phyloP scores from a whole-genome alignment of 2,329 filamentous ascomycete genomes.

The Aspergillus arachidicola region DNA sequence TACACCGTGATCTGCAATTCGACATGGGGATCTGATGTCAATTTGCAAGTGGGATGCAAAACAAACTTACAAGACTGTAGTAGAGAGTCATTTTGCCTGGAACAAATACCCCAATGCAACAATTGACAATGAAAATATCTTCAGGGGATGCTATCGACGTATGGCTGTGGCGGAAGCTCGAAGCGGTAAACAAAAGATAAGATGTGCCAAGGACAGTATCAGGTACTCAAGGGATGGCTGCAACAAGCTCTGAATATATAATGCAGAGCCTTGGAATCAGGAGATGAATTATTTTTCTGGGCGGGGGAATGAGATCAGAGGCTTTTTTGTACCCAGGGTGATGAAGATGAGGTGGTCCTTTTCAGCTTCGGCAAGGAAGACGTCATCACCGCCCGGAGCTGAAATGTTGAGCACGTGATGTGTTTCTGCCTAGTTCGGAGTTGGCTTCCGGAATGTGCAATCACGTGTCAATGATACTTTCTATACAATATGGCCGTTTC shows the following conservation, averaged over 20 bases:
- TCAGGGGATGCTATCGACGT: constrained; percentile 4
- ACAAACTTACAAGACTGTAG: constrained; percentile 63
- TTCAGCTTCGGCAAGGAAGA: constrained; percentile 30
- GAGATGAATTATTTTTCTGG: neutral
- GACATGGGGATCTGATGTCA: neutral
- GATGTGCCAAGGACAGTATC: neutral
- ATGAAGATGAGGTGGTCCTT: constrained; percentile 73
- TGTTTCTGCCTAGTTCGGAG: neutral
- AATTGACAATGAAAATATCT: neutral
- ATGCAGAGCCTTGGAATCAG: neutral
- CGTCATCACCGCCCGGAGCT: constrained; percentile 33
- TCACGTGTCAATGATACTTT: constrained; percentile 1
- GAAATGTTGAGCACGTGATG: constrained; percentile 18
- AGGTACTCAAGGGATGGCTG: neutral
- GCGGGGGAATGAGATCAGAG: constrained; percentile 8
- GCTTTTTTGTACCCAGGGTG: neutral
- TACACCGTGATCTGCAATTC: constrained; percentile 19
- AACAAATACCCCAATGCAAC: neutral
- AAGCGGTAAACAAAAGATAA: constrained; percentile 22
- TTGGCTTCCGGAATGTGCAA: neutral
- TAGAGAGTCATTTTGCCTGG: constrained; percentile 65
- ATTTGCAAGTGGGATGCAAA: neutral
- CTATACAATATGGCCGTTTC: neutral
- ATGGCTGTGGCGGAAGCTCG: constrained; percentile 9
- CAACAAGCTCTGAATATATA: constrained; percentile 8